phyloP scores from a whole-genome alignment of 352 stramenopile genomes.

The Pythium oligandrum region DNA sequence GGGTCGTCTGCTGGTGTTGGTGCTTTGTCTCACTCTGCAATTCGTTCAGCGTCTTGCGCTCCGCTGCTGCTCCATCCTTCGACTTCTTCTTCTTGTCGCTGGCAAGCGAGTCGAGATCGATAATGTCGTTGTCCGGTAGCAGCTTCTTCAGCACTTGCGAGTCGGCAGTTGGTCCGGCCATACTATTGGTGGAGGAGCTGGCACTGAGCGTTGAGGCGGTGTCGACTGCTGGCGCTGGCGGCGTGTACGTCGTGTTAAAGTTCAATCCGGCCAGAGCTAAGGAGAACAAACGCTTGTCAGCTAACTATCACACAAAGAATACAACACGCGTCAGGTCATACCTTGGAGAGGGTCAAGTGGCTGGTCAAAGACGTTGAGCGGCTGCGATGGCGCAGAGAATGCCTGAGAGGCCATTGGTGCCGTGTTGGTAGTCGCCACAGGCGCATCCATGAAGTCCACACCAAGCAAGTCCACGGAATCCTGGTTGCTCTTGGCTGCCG shows the following conservation, averaged over 20 bases:
- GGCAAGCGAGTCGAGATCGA: slow-evolving; percentile 48
- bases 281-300: too few relatives aligned
- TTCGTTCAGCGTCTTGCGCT: slow-evolving; percentile 54
- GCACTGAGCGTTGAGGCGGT: too few relatives aligned
- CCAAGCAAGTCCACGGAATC: slow-evolving; percentile 39
- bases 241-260: too few relatives aligned
- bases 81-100: slow-evolving; percentile 57
- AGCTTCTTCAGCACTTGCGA: slow-evolving; percentile 39
- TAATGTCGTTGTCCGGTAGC: slow-evolving; percentile 62
- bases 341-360: too few relatives aligned
- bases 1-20: slow-evolving; percentile 28
- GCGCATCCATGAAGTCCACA: slow-evolving; percentile 27
- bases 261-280: too few relatives aligned
- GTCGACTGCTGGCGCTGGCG: background rate
- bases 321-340: too few relatives aligned
- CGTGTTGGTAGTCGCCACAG: slow-evolving; percentile 13
- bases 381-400: too few relatives aligned
- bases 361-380: too few relatives aligned
- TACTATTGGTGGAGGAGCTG: too few relatives aligned
- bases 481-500: slow-evolving; percentile 20
- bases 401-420: background rate
- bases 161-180: background rate
- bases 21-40: slow-evolving; percentile 34
- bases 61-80: slow-evolving; percentile 18
- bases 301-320: too few relatives aligned